Conservation (phyloP, 2,329 filamentous ascomycete genomes). For the Aspergillus quadrilineatus region DNA sequence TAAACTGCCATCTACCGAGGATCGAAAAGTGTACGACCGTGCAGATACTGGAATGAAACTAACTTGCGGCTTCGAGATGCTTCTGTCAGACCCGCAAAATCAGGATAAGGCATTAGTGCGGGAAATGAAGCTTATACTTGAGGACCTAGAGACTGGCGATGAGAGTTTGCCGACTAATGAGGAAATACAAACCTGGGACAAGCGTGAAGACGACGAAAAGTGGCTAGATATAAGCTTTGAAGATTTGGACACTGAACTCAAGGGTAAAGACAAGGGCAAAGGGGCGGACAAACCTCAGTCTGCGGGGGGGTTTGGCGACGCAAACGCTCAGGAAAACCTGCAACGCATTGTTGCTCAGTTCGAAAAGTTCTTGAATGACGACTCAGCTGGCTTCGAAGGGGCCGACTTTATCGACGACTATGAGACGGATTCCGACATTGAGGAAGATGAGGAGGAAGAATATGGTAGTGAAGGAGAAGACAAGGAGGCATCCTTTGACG, state of each 20-base stretch:
- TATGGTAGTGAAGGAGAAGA: constrained; percentile 66
- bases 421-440: constrained; percentile 62
- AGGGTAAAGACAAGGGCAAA: constrained; percentile 42
- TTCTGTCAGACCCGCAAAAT: constrained; percentile 66
- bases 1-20: constrained; percentile 39
- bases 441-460: constrained; percentile 53
- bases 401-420: constrained; percentile 68
- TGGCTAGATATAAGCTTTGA: constrained; percentile 93
- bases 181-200: constrained; percentile 71
- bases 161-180: constrained; percentile 67
- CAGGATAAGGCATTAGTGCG: constrained; percentile 67
- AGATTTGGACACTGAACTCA: constrained; percentile 81
- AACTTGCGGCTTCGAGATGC: constrained; percentile 85
- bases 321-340: constrained; percentile 57
- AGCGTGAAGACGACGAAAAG: constrained; percentile 74
- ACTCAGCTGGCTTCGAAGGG: constrained; percentile 75
- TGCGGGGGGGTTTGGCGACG: constrained; percentile 45
- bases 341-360: constrained; percentile 93
- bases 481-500: constrained; percentile 75
- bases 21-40: constrained; percentile 49
- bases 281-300: constrained; percentile 38
- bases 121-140: constrained; percentile 73
- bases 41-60: constrained; percentile 83
- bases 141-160: constrained; percentile 72
- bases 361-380: constrained; percentile 85